Base-by-base conservation (phyloP, 2,329 filamentous ascomycete genomes). In the Setomelanomma holmii region DNA sequence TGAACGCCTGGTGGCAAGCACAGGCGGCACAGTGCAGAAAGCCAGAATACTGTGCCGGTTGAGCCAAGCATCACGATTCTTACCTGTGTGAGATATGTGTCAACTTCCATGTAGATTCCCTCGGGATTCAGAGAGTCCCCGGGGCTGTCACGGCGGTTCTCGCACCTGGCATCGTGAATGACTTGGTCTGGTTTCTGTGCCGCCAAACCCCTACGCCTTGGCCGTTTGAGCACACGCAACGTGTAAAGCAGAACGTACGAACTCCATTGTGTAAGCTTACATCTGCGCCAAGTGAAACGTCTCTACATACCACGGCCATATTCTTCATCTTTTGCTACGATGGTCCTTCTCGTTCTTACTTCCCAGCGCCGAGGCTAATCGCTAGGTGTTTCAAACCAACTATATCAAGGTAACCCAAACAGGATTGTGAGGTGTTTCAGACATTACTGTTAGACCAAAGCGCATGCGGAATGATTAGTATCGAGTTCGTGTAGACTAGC, bases 161-260 rank as follows among this genome's bases (percentile, higher is more conserved):
- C n/a, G n/a, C n/a, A n/a, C 23, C 4, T 30, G 20, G 40, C 27
- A 35, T 44, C 16, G n/a, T 44, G 41, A 44, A 21, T 35, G 34
- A 17, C 33, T 38, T 38, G 33, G 20, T 45, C 21, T 45, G 43
- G 43, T 39, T 17, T 23, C 33, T 19, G 43, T 45, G 43, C 43
- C 33, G 19, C 33, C 17, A 19, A 20, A 3, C 10, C 12, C 14
- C 2, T 38, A 21, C 33, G 16, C 40, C 11, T 30, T 30, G 23
- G 40, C 40, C 21, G 33, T 45, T 17, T 27, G 34, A 45, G 43
- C 19, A 17, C 33, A 35, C 6, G 27, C 16, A 35, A 21, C 27
- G 21, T 45, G 17, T 33, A 36, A 45, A 35, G 19, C 27, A 45
- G 21, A 21, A 35, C 16, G 33, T 35, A 35, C 17, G 16, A 30